Percentiles rank a stretch among this genome's conserved stretches.
phyloP scores from a whole-genome alignment of 1,139 yeast species.

The Kurtzmaniella quercitrusa region DNA sequence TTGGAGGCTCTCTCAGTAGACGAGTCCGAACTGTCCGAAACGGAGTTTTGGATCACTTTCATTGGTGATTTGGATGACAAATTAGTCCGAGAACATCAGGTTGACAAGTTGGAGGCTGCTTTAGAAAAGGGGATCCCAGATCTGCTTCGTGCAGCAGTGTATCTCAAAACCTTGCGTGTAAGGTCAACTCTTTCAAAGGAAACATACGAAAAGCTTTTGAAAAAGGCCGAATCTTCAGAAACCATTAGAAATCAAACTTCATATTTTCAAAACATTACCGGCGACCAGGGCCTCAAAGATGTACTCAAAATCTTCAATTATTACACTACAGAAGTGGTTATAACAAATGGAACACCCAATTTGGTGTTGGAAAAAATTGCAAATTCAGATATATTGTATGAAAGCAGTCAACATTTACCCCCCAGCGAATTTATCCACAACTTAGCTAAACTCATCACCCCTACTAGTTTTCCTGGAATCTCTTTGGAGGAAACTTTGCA shows the following conservation, averaged over 20 bases:
- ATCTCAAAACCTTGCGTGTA: constrained; percentile 32
- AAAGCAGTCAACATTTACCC: constrained; percentile 13
- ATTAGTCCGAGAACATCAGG: constrained; percentile 16
- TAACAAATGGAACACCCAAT: constrained; percentile 10
- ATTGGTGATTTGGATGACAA: constrained; percentile 19
- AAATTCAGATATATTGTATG: constrained; percentile 10
- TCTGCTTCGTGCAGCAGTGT: constrained; percentile 26
- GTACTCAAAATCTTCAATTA: constrained; percentile 31
- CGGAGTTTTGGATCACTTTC: constrained; percentile 22
- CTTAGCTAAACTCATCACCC: constrained; percentile 16
- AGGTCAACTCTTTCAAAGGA: constrained; percentile 28
- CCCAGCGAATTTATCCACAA: constrained; percentile 24
- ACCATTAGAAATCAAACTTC: constrained; percentile 15
- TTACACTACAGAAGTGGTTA: constrained; percentile 26
- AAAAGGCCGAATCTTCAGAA: constrained; percentile 21
- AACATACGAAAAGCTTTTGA: constrained; percentile 27
- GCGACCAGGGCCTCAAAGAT: constrained; percentile 21
- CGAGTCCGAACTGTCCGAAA: not conserved
- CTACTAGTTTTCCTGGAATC: constrained; percentile 6
- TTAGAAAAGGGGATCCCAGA: constrained; percentile 33
- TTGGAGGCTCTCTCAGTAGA: not conserved
- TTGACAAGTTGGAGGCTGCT: constrained; percentile 22
- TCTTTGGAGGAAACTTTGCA: constrained; percentile 28
- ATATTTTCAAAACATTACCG: constrained; percentile 17
- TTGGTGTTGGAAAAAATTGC: constrained; percentile 14